A percentile compares a stretch with the other conserved stretches of the same genome.
These are phyloP conservation scores for Eimeria sp. DNA, from an alignment of 169 alveolate species.

Conservation along the genomic window DNA sequence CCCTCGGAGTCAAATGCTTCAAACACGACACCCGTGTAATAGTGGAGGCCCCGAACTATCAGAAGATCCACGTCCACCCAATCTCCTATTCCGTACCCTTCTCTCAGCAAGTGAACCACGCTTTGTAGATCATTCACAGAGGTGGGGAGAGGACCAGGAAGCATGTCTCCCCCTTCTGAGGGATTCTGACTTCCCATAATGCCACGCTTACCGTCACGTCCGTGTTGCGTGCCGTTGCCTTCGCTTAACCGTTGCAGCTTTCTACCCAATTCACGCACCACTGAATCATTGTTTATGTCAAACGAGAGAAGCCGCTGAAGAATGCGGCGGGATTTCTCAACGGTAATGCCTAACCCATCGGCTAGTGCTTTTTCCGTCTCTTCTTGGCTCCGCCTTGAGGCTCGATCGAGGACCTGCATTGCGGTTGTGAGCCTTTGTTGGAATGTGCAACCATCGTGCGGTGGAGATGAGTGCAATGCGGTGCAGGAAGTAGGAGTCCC, in stretches of 20 bases:
- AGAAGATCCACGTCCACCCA: conserved; percentile 75
- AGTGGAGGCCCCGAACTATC: conserved; percentile 87
- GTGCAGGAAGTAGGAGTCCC: neutral
- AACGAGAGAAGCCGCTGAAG: conserved; percentile 45
- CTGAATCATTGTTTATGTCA: conserved; percentile 19
- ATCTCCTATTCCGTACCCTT: conserved; percentile 52
- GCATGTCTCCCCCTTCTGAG: neutral
- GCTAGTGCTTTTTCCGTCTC: conserved; percentile 41
- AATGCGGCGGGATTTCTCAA: neutral
- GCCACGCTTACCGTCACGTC: neutral
- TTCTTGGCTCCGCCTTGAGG: conserved; percentile 37
- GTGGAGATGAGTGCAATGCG: neutral
- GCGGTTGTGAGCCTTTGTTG: conserved; percentile 18
- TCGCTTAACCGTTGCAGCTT: neutral
- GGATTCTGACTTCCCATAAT: neutral
- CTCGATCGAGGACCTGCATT: conserved; percentile 66
- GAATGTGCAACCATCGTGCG: neutral
- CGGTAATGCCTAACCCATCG: conserved; percentile 14
- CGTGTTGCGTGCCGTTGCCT: neutral
- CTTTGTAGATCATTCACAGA: conserved; percentile 26
- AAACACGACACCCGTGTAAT: conserved; percentile 86
- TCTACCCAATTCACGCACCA: conserved; percentile 34
- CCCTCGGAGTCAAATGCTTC: conserved; percentile 87
- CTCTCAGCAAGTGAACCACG: conserved; percentile 29
- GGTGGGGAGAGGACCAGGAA: neutral